These are phyloP conservation scores for Esteya vermicola DNA, from an alignment of 2,329 filamentous ascomycete genomes.

Conservation along the genomic window DNA sequence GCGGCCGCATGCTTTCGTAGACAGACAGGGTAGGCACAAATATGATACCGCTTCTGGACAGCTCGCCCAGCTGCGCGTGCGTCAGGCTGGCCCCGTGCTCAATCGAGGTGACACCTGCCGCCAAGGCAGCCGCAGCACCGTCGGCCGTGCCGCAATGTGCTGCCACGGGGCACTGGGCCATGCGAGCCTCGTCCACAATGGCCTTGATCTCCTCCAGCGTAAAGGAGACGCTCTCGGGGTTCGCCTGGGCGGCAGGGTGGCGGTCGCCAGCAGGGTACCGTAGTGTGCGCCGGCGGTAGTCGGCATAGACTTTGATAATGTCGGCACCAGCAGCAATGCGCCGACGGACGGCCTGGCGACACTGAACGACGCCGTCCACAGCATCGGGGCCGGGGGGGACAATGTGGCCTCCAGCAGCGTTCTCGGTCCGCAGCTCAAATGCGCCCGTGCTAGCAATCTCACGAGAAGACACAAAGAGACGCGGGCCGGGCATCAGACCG, in stretches of 20 bases:
- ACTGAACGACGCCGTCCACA: constrained; percentile 31
- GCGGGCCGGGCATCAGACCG: constrained; percentile 36
- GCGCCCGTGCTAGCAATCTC: constrained; percentile 33
- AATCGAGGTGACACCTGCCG: constrained; percentile 29
- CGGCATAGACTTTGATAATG: constrained; percentile 36
- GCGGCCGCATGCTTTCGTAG: constrained; percentile 19
- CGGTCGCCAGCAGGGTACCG: constrained; percentile 22
- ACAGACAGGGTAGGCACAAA: constrained; percentile 39
- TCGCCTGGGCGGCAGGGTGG: constrained; percentile 22
- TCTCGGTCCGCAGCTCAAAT: constrained; percentile 37
- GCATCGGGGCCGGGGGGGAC: constrained; percentile 25
- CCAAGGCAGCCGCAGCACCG: constrained; percentile 28
- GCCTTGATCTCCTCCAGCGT: constrained; percentile 33
- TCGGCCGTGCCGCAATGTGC: constrained; percentile 27
- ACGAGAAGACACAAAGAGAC: constrained; percentile 40
- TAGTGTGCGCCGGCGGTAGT: constrained; percentile 29
- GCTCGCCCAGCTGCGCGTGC: constrained; percentile 25
- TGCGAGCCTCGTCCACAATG: constrained; percentile 30
- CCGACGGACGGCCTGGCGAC: constrained; percentile 29
- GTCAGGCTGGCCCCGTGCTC: constrained; percentile 27
- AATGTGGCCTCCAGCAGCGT: constrained; percentile 18
- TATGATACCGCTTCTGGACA: constrained; percentile 29
- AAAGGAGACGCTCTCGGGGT: constrained; percentile 28
- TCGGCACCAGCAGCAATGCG: constrained; percentile 33
- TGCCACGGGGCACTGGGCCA: constrained; percentile 25